Percentiles rank a stretch among this genome's conserved stretches.
Evolutionary conservation across 768 basidiomycete genomes (phyloP).

Genomic region (Leucosporidium yakuticum): DNA sequence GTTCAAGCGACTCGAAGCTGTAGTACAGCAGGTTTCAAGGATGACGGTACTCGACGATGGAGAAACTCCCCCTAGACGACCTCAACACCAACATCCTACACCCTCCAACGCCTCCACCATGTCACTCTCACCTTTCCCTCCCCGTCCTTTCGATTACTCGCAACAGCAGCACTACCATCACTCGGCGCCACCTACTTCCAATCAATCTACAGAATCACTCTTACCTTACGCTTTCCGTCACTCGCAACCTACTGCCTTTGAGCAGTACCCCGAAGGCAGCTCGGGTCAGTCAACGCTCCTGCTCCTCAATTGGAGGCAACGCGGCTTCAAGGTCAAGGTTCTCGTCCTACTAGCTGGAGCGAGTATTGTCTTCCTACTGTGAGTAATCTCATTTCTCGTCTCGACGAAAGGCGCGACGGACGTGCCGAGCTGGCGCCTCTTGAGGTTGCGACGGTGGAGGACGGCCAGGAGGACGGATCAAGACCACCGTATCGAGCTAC

Average conservation of each 20-base stretch:
- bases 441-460: neutral
- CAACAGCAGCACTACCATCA: neutral
- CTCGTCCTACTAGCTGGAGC: neutral
- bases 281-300: neutral
- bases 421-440: neutral
- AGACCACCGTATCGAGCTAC: too few relatives aligned
- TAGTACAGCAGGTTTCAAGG: neutral
- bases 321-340: neutral
- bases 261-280: conserved; percentile 3
- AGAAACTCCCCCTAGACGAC: too few relatives aligned
- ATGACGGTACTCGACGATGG: too few relatives aligned
- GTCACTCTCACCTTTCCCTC: conserved; percentile 1
- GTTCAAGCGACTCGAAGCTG: neutral
- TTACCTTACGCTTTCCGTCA: neutral
- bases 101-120: conserved; percentile 1
- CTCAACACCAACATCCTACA: neutral
- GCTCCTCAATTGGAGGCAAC: neutral
- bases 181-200: neutral
- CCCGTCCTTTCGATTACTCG: neutral
- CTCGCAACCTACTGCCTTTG: neutral
- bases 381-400: neutral
- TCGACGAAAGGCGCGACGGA: neutral
- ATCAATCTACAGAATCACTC: neutral
- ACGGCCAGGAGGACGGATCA: neutral
- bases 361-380: neutral